Percentiles rank a stretch among this genome's conserved stretches.
Evolutionary conservation across 371 early-diverging fungal species (phyloP).

Genomic region (Circinella umbellata): DNA sequence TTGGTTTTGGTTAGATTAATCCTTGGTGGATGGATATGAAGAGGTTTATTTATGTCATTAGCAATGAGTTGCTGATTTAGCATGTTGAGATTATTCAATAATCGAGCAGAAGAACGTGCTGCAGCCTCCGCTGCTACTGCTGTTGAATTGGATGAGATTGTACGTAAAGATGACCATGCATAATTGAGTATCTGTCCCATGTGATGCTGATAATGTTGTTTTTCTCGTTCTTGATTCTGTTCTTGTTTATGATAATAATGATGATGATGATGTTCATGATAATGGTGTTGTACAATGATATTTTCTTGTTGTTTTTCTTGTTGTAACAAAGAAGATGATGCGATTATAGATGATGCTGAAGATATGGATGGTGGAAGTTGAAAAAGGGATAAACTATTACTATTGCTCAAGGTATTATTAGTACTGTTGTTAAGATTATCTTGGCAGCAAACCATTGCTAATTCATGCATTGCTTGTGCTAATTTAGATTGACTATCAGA

Average conservation of each 20-base stretch:
- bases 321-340: not conserved
- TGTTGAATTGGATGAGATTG: not conserved
- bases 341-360: not conserved
- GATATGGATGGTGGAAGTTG: not conserved
- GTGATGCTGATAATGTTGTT: not conserved
- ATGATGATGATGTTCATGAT: slow-evolving; percentile 4
- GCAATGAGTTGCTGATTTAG: not conserved
- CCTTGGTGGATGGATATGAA: not conserved
- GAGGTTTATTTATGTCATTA: not conserved
- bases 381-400: too few relatives aligned
- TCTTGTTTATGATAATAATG: not conserved
- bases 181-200: not conserved
- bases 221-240: not conserved
- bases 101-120: not conserved
- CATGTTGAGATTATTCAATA: not conserved
- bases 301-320: not conserved
- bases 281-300: slow-evolving; percentile 6
- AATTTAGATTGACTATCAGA: slow-evolving; percentile 12
- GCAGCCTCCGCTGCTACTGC: not conserved
- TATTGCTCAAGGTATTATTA: too few relatives aligned
- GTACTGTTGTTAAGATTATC: not conserved
- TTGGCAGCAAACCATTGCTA: not conserved
- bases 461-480: slow-evolving; percentile 12
- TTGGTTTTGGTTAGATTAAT: slow-evolving; percentile 5
- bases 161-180: not conserved